phyloP scores from a whole-genome alignment of 805 yeast genomes.

The Wickerhamiella brachini region DNA sequence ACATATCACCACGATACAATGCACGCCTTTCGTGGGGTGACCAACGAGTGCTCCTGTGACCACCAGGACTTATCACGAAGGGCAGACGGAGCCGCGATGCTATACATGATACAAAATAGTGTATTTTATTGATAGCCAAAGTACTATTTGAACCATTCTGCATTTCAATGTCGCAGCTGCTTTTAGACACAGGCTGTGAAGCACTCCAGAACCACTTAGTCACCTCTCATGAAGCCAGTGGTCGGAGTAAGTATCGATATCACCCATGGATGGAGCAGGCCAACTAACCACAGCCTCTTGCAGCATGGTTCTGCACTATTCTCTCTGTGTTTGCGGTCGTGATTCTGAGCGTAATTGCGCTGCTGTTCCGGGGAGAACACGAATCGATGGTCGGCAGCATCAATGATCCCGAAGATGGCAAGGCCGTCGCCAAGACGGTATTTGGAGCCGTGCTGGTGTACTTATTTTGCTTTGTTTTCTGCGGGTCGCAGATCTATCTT shows the following conservation, averaged over 20 bases:
- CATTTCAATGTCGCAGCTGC: no score
- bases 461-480: conserved; percentile 64
- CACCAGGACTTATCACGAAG: no score
- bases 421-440: conserved; percentile 83
- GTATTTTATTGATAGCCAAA: no score
- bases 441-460: conserved; percentile 83
- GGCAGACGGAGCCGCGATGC: no score
- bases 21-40: no score
- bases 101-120: no score
- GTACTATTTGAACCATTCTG: no score
- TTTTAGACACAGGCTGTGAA: no score
- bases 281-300: conserved; percentile 16
- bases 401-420: conserved; percentile 84
- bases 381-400: conserved; percentile 90
- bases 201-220: no score
- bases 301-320: conserved; percentile 93
- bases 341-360: conserved; percentile 73
- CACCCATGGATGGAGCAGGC: background rate
- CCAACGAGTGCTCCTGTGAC: no score
- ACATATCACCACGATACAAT: no score
- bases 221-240: conserved; percentile 31
- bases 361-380: conserved; percentile 63
- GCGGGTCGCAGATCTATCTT: conserved; percentile 72
- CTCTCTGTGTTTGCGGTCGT: conserved; percentile 86
- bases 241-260: conserved; percentile 31